Evolutionary conservation across 1,139 yeast species (phyloP), one percentile per base, ranked within the genome.

Genomic region (Yamadazyma mexicana): DNA sequence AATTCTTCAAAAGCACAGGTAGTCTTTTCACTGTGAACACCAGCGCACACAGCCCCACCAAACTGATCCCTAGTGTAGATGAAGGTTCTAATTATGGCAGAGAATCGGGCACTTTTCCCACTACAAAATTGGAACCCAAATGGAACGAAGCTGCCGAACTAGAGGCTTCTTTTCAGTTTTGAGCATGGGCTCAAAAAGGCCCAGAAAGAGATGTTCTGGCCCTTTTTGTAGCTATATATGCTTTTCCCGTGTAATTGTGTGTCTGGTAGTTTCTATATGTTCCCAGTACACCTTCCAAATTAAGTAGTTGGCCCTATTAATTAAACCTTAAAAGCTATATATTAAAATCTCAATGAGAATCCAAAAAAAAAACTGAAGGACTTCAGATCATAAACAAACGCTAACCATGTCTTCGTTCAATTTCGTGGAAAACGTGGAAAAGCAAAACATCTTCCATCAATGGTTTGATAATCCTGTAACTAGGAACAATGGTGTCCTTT

Each of bases 381-480:
- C 8, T 8, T n/a, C n/a, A n/a, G 8, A 20, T 20, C 22, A 8
- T 15, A 27, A 22, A 12, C 23, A 18, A 33, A 23, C n/a, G n/a
- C 7, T 16, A 11, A 5, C 15, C 24, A 40, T 40, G 43, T 11
- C 14, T 17, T 37, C 20, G 17, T 40, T 35, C 24, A 35, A 47
- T 20, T 49, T 49, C 30, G 34, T 35, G 3, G 25, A 37, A 5
- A 32, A 43, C 12, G 45, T 55, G 4, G 31, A 45, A 8, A 28
- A 36, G 4, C 60, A 55, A 39, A 34, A 46, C 30, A 52, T 60
- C 20, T 60, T 60, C 45, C 43, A 43, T 17, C 45, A 44, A 33
- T 48, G 46, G 46, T 28, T 35, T 16, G 28, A 27, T 16, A 17
- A 14, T 15, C 31, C 25, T n/a, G 10, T n/a, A 16, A 6, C 6